Evolutionary conservation across 352 stramenopile genomes (phyloP).

Genomic region (Aphanomyces invadans): DNA sequence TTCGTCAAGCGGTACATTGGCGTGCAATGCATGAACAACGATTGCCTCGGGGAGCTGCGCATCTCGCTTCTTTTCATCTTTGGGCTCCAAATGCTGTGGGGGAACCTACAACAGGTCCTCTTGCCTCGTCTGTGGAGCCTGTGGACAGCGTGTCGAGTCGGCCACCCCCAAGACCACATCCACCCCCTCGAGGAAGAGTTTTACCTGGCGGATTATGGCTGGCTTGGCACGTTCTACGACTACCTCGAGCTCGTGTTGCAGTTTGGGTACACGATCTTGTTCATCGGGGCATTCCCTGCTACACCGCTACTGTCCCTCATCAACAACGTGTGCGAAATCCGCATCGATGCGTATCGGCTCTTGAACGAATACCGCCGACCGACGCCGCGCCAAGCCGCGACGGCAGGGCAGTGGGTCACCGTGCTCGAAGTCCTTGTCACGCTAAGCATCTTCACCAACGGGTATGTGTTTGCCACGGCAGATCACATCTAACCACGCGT

Average conservation of each 20-base stretch:
- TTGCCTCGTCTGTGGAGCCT: slow-evolving; percentile 41
- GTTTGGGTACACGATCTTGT: slow-evolving; percentile 84
- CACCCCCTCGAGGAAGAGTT: slow-evolving; percentile 56
- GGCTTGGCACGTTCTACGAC: slow-evolving; percentile 83
- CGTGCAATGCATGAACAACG: slow-evolving; percentile 54
- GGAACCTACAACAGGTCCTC: slow-evolving; percentile 62
- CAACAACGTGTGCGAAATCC: slow-evolving; percentile 91
- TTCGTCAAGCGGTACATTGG: slow-evolving; percentile 76
- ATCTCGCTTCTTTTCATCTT: slow-evolving; percentile 89
- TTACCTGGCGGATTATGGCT: slow-evolving; percentile 73
- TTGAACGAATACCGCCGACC: slow-evolving; percentile 69
- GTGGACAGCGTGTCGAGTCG: slow-evolving; percentile 30
- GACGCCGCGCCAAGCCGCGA: slow-evolving; percentile 60
- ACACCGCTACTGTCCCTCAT: slow-evolving; percentile 86
- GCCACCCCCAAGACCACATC: slow-evolving; percentile 27
- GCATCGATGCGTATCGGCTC: slow-evolving; percentile 82
- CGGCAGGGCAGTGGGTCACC: slow-evolving; percentile 90
- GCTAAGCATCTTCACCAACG: slow-evolving; percentile 89
- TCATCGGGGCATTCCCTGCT: slow-evolving; percentile 89
- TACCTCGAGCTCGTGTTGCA: slow-evolving; percentile 90
- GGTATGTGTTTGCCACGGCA: slow-evolving; percentile 34
- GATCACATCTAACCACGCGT: too few species aligned
- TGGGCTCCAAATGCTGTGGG: slow-evolving; percentile 70
- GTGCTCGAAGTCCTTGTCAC: slow-evolving; percentile 84
- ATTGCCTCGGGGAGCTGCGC: slow-evolving; percentile 84